These are phyloP conservation scores for Fusarium cyanostomum DNA, from an alignment of 2,329 filamentous ascomycete genomes.

Conservation along the genomic window DNA sequence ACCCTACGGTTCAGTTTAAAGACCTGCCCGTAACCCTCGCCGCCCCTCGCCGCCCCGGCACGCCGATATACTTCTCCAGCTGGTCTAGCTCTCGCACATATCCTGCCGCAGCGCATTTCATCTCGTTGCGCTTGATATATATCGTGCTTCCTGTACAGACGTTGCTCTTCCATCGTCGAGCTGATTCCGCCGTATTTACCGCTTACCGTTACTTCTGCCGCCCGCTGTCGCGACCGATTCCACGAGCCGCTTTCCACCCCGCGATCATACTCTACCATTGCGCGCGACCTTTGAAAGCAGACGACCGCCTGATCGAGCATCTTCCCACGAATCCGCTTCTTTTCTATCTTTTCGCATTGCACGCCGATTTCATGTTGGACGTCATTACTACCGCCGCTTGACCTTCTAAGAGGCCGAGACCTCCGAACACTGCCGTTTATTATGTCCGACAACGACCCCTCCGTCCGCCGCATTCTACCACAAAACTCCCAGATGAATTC, in stretches of 20 bases:
- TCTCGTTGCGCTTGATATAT: constrained; percentile 17
- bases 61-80: constrained; percentile 27
- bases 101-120: constrained; percentile 8
- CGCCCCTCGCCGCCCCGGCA: constrained; percentile 30
- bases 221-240: constrained; percentile 27
- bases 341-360: constrained; percentile 19
- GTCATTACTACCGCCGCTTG: constrained; percentile 20
- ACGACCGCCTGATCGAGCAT: constrained; percentile 13
- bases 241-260: constrained; percentile 36
- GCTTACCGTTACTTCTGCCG: constrained; percentile 33
- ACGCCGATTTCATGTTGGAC: constrained; percentile 46
- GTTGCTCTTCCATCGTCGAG: constrained; percentile 8
- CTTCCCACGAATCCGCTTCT: constrained; percentile 10
- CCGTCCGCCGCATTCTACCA: constrained; percentile 69
- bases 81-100: constrained; percentile 33
- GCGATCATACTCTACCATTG: constrained; percentile 26
- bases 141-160: neutral
- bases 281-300: constrained; percentile 18
- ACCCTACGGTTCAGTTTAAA: constrained; percentile 42
- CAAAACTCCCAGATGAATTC: constrained; percentile 71
- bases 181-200: constrained; percentile 14
- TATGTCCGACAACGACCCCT: constrained; percentile 71
- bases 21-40: constrained; percentile 27
- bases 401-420: constrained; percentile 39
- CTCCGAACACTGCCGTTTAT: constrained; percentile 34